Evolutionary conservation across 73 alveolate species (phyloP).

Genomic region (Paramecium caudatum): DNA sequence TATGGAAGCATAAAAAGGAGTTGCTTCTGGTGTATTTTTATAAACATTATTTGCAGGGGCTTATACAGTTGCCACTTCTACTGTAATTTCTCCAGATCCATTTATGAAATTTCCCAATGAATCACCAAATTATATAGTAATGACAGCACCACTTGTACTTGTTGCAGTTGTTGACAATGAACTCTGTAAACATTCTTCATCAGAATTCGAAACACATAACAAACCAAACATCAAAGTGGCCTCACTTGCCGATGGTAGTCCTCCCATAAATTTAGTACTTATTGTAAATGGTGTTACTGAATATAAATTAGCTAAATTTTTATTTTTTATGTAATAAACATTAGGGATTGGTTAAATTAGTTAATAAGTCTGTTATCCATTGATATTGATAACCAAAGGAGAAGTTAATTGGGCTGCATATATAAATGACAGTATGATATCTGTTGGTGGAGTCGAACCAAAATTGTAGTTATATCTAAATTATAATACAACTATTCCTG

Average conservation of each 20-base stretch:
- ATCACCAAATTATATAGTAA: not conserved
- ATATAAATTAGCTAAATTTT: not conserved
- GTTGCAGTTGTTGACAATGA: not conserved
- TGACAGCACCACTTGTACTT: not conserved
- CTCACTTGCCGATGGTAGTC: not conserved
- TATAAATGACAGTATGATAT: not conserved
- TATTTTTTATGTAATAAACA: not conserved
- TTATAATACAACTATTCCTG: not conserved
- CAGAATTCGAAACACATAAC: not conserved
- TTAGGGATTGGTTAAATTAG: not conserved
- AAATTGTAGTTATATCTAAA: not conserved
- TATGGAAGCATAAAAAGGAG: not conserved
- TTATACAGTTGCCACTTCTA: not conserved
- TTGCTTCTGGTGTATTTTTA: not conserved
- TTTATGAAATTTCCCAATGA: not conserved
- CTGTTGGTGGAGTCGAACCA: not conserved
- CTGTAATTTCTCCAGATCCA: not conserved
- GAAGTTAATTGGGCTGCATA: too few species aligned
- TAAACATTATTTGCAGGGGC: not conserved
- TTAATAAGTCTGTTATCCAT: not conserved
- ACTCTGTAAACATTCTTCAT: not conserved
- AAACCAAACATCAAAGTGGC: not conserved
- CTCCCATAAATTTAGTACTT: not conserved
- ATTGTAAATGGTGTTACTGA: not conserved
- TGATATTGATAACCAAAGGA: not conserved